Base-by-base conservation (phyloP, 768 basidiomycete genomes). In the Boletus pseudo-olivaceus region DNA sequence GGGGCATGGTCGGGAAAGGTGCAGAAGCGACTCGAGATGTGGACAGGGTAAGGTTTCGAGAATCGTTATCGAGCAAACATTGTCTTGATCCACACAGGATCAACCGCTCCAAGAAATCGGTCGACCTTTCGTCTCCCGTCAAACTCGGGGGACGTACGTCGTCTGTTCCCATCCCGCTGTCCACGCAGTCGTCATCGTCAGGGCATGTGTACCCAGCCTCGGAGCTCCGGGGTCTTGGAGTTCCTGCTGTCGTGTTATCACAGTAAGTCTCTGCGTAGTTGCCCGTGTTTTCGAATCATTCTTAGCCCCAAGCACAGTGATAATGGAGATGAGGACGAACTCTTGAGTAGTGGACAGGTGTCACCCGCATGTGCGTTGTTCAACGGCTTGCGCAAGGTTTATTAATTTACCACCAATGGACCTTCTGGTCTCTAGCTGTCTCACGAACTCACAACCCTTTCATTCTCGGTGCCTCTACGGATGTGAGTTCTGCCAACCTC, bases 281-380 rank as follows among this genome's bases (percentile, higher is more conserved):
- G 4, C 10, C 23, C 40, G 10, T 40, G n/a, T 30, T 14, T 33
- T 30, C 20, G 33, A 33, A 19, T 11, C 41, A 12, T 47, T 48
- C 44, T 51, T 17, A 53, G 2, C 14, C 15, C 23, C 19, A 4
- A 45, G 17, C 30, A 54, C 40, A 65, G 71, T 39, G 62, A 62
- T 48, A 62, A 62, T 53, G 69, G 65, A 8, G 86, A 88, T 11
- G 81, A 82, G 19, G 87, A 87, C 14, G 84, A 87, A 14, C 70
- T 85, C n/a, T 69, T 87, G 47, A 90, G 89, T 66, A 90, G 88
- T 62, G 88, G 87, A 1, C 89, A 89, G 63, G 81, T 78, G 1
- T 92, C 88, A 26, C 87, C 88, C 7, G 72, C 80, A 56, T 83
- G 88, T 85, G 67, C 62, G 79, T 65, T 51, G 48, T 57, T 43